These are phyloP conservation scores for Tolypocladium paradoxum DNA, from an alignment of 2,329 filamentous ascomycete genomes.

Conservation along the genomic window DNA sequence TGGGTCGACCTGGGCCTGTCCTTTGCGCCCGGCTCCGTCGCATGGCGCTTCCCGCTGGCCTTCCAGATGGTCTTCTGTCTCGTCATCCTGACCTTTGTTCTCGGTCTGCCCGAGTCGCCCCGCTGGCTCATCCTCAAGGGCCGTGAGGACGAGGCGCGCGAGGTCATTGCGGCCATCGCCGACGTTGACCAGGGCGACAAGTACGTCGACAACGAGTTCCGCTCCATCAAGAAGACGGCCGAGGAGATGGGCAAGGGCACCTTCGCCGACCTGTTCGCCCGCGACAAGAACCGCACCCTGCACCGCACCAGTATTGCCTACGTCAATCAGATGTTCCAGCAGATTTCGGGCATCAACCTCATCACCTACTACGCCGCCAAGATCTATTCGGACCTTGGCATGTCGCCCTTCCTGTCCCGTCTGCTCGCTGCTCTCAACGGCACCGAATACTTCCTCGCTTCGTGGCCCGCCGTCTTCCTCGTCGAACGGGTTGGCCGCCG, in stretches of 20 bases:
- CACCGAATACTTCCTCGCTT: conserved; percentile 49
- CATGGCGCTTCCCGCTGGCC: conserved; percentile 49
- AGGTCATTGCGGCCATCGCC: conserved; percentile 41
- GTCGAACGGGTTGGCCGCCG: conserved; percentile 58
- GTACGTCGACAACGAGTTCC: conserved; percentile 46
- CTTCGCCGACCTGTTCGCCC: conserved; percentile 46
- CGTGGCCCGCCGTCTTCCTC: conserved; percentile 49
- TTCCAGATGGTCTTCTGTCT: conserved; percentile 46
- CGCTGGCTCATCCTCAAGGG: conserved; percentile 36
- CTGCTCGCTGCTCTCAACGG: conserved; percentile 37
- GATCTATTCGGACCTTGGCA: conserved; percentile 45
- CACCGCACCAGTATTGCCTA: conserved; percentile 51
- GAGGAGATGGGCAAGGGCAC: conserved; percentile 54
- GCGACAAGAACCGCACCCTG: conserved; percentile 44
- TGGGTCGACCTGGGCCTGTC: conserved; percentile 51
- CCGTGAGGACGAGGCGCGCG: conserved; percentile 33
- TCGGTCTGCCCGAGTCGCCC: conserved; percentile 43
- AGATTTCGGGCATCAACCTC: conserved; percentile 52
- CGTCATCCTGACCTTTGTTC: conserved; percentile 42
- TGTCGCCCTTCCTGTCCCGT: conserved; percentile 43
- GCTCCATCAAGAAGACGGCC: conserved; percentile 55
- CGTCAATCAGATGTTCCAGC: conserved; percentile 53
- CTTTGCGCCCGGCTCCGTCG: conserved; percentile 29
- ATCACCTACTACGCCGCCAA: conserved; percentile 53
- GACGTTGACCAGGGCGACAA: conserved; percentile 43